Conservation (phyloP, 1,284 basidiomycete species). For the Ganoderma multipileum region DNA sequence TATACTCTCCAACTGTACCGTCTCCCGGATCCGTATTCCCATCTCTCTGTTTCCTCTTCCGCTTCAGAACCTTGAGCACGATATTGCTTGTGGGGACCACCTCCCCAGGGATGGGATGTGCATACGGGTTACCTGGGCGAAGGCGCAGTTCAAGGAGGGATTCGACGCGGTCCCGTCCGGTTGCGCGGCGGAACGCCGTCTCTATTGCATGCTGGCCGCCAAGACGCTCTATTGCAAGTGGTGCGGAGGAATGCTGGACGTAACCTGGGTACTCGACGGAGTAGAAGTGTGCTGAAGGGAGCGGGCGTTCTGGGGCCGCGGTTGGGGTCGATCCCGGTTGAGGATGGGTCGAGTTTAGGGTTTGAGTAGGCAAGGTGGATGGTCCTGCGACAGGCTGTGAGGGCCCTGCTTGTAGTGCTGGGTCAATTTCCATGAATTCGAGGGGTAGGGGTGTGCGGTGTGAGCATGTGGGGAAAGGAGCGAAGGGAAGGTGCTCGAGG, state of each 20-base stretch:
- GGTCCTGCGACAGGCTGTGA: constrained; percentile 8
- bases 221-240: constrained; percentile 67
- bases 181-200: constrained; percentile 71
- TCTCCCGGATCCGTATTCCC: constrained; percentile 38
- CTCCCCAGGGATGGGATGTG: constrained; percentile 84
- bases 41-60: constrained; percentile 55
- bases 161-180: constrained; percentile 56
- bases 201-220: constrained; percentile 77
- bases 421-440: constrained; percentile 6
- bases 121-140: constrained; percentile 74
- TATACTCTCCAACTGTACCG: constrained; percentile 76
- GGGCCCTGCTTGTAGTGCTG: constrained; percentile 18
- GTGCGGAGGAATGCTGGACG: constrained; percentile 68
- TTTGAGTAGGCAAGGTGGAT: neutral
- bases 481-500: constrained; percentile 1
- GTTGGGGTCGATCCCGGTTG: neutral
- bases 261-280: constrained; percentile 93
- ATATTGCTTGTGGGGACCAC: constrained; percentile 80
- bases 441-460: neutral
- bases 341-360: neutral
- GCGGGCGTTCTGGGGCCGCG: constrained; percentile 50
- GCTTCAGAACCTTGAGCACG: constrained; percentile 80
- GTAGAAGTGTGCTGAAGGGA: constrained; percentile 73
- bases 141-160: constrained; percentile 78
- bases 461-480: neutral